Evolutionary conservation across 1,284 basidiomycete species (phyloP), one percentile per base, ranked within the genome.

Genomic region (Macrocystidia cucumis): DNA sequence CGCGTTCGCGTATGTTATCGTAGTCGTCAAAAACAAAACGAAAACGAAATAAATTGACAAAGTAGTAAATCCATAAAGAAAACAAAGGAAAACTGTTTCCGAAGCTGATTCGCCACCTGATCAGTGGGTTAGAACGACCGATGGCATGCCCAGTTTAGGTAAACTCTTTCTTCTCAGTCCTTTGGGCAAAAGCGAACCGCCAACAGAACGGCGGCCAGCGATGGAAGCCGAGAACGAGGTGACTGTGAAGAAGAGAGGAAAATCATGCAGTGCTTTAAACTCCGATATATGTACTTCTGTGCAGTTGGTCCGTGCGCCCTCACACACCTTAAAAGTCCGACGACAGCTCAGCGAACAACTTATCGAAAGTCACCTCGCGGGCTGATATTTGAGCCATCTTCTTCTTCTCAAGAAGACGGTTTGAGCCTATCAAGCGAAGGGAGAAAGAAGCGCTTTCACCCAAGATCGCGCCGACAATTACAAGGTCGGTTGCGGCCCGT

Each of bases 71-170:
- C 19, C 29, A 28, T 35, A 29, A 29, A 21, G 35, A 37, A 32
- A 5, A 3, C 25, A 5, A 13, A 25, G 13, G 14, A 19, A 18
- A 39, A 43, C 50, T 81, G 72, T 79, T 58, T 55, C 73, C 67
- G 62, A 60, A 69, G 60, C 78, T 79, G 78, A 81, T 81, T 82
- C 72, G 67, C 75, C 78, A 64, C 63, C 52, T 57, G 50, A 62
- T 67, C 72, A 59, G 57, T 72, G 43, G 52, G 30, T 11, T 51
- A 46, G 51, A 51, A 46, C 35, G 45, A 48, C 53, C 63, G 67
- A 72, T 67, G 74, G 69, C 75, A 81, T 78, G 78, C 78, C 78
- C 78, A 81, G 78, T 59, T 64, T 59, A 50, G 63, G 34, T 42
- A 43, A 37, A 43, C 40, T 60, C 42, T 29, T 37, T 73, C 57